These are phyloP conservation scores for grape (Vitis vinifera) DNA, from an alignment of 164 flowering plant species.

Conservation along the genomic window DNA sequence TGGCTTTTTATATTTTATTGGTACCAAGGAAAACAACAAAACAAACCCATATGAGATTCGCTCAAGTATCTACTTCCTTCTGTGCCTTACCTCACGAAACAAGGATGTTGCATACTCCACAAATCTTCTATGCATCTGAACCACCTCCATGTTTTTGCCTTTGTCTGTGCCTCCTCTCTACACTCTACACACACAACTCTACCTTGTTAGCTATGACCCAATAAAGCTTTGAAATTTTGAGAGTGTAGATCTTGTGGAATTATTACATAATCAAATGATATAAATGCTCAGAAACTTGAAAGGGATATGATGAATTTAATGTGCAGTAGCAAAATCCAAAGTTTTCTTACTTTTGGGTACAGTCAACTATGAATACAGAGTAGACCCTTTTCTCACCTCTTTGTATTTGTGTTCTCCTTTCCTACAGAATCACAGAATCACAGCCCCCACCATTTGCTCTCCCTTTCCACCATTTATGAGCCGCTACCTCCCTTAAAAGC, in stretches of 20 bases:
- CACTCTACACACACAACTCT: background rate
- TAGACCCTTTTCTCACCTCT: background rate
- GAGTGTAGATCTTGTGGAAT: too few relatives aligned
- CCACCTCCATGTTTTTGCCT: conserved; percentile 46
- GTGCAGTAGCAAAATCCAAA: too few relatives aligned
- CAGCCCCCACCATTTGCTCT: conserved; percentile 5
- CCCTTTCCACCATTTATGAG: background rate
- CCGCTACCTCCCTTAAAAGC: background rate
- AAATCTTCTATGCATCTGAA: conserved; percentile 59
- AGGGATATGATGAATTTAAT: too few relatives aligned
- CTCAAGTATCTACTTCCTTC: background rate
- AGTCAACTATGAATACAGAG: background rate
- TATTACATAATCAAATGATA: too few relatives aligned
- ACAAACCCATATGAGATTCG: conserved; percentile 1
- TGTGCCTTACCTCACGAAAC: conserved; percentile 50
- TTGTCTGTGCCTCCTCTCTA: conserved; percentile 5
- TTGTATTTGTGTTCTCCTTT: conserved; percentile 12
- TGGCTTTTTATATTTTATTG: too few relatives aligned
- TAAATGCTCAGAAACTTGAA: too few relatives aligned
- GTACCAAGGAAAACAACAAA: background rate
- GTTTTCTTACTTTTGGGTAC: conserved; percentile 4
- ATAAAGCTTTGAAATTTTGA: too few relatives aligned
- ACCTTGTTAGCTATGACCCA: background rate
- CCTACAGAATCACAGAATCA: background rate
- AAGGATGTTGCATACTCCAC: conserved; percentile 52